Conservation (phyloP, 2,329 filamentous ascomycete genomes). For the Helminthosporium solani region DNA sequence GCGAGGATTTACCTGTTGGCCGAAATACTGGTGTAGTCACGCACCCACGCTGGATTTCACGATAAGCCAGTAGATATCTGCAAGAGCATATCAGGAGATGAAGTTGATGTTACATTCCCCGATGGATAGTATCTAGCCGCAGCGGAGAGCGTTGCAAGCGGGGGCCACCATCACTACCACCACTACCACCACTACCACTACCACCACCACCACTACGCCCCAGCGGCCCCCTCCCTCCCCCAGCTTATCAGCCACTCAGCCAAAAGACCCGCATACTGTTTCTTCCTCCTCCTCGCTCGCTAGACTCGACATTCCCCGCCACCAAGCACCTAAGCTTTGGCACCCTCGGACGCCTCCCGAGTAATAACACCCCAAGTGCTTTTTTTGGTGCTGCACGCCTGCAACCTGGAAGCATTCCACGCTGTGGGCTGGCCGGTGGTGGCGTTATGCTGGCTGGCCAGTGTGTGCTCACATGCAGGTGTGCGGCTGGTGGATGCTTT, state of each 20-base stretch:
- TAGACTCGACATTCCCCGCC: too few species aligned
- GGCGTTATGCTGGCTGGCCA: too few species aligned
- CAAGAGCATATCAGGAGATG: constrained; percentile 10
- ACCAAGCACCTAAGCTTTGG: too few species aligned
- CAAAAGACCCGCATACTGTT: background rate
- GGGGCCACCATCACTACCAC: constrained; percentile 1
- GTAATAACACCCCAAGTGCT: too few species aligned
- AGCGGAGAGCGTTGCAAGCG: constrained; percentile 28
- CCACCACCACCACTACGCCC: too few species aligned
- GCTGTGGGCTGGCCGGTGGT: too few species aligned
- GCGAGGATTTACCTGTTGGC: background rate
- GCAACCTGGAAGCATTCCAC: too few species aligned
- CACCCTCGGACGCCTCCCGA: constrained; percentile 10
- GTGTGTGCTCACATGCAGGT: constrained; percentile 8
- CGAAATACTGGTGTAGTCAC: constrained; percentile 9
- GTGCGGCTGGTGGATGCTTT: constrained; percentile 8
- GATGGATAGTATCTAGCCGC: constrained; percentile 1
- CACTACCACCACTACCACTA: too few species aligned
- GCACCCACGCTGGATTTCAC: constrained; percentile 5
- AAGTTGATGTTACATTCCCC: constrained; percentile 28
- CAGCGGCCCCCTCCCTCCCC: constrained; percentile 9
- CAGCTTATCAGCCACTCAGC: background rate
- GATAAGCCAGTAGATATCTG: constrained; percentile 16
- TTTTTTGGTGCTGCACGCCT: too few species aligned
- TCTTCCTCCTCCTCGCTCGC: too few species aligned